Base-by-base conservation (phyloP, 2,329 filamentous ascomycete species). In the Fusarium metavorans region DNA sequence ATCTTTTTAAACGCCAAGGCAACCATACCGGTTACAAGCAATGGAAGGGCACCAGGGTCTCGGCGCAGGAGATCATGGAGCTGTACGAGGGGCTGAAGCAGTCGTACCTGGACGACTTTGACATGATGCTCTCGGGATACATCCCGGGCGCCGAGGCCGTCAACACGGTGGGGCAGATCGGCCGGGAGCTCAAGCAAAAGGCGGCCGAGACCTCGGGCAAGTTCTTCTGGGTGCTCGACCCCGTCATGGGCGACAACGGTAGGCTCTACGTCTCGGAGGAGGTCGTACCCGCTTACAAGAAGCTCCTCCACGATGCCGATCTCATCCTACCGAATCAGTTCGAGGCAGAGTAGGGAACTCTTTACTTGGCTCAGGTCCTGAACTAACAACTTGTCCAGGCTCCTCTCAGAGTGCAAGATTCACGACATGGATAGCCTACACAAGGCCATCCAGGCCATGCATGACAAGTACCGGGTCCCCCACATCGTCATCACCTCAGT, bases 221-320 rank as follows among this genome's bases (percentile, higher is more conserved):
- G 54, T 98, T 98, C 85, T 98, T 98, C 84, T 98, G 96, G 96
- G 94, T 98, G 4, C 88, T 99, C 30, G 97, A 99, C 82, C 97
- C 97, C 0, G 97, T 99, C 57, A 99, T 99, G 97, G 97, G 97
- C 34, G 97, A 99, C 81, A 95, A 98, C 79, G 97, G 95, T 59
- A 91, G 90, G 76, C 87, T 99, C 14, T 99, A 99, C 80, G 96
- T 99, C 9, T 94, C 93, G 7, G 92, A 96, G 77, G 95, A 97
- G 74, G 95, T 97, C 5, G 94, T 98, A 18, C 95, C 95, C 0
- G 95, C 94, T 16, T 99, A 98, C 83, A 96, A 95, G 84, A 87
- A 87, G 27, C 87, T 98, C 67, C 86, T 98, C 25, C 88, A 88
- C 39, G 89, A 96, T 78, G 96, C 97, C 3, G 97, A 99, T 83